Evolutionary conservation across 108 stramenopile genomes (phyloP).

Genomic region (Chaetoceros tenuissimus): DNA sequence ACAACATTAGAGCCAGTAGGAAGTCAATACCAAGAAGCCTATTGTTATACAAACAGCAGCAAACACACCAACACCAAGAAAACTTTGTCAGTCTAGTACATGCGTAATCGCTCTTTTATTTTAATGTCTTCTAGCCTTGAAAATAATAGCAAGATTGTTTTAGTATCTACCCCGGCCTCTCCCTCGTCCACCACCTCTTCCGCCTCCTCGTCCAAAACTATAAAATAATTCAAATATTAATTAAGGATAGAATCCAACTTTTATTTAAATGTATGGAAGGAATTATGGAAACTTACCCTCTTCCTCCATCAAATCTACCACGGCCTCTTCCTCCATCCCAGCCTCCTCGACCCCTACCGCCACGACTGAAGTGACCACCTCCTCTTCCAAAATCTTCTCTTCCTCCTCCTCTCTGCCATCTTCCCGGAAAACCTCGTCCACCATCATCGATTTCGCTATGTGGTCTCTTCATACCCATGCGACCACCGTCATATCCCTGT

Average conservation of each 20-base stretch:
- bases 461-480: too few species aligned
- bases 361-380: not conserved
- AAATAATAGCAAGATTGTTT: not conserved
- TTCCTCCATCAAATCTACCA: conserved; percentile 5
- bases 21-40: too few species aligned
- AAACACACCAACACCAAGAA: too few species aligned
- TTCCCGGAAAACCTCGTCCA: too few species aligned
- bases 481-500: too few species aligned
- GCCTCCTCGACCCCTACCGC: conserved; percentile 8
- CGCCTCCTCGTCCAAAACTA: conserved; percentile 11
- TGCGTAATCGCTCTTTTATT: too few species aligned
- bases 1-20: too few species aligned
- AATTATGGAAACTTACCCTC: not conserved
- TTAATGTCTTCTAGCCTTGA: too few species aligned
- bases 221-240: conserved; percentile 7
- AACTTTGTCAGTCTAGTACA: too few species aligned
- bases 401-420: too few species aligned
- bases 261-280: not conserved
- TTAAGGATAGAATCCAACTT: not conserved
- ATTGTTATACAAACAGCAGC: too few species aligned
- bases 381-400: too few species aligned
- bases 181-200: conserved; percentile 6
- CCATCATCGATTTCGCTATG: not conserved
- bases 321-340: conserved; percentile 2
- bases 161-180: conserved; percentile 13